Conservation (phyloP, 1,139 yeast genomes). For the Eremothecium gossypii region DNA sequence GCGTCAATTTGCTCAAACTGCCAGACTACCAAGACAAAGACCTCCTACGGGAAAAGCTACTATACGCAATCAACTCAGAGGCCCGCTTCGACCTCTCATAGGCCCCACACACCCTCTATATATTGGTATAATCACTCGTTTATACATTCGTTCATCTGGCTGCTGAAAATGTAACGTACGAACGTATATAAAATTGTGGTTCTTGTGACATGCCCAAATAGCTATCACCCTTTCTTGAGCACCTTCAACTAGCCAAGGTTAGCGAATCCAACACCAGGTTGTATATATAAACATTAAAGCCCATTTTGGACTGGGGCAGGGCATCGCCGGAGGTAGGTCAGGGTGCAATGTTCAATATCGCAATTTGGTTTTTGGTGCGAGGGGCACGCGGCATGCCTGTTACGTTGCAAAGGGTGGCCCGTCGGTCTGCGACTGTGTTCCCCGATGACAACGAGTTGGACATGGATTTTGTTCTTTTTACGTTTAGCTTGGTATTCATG, state of each 20-base stretch:
- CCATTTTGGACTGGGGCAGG: too few relatives aligned
- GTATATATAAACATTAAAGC: too few relatives aligned
- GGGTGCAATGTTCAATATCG: too few relatives aligned
- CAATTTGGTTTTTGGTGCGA: too few relatives aligned
- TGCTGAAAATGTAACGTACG: not conserved
- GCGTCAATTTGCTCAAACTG: conserved; percentile 75
- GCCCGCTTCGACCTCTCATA: conserved; percentile 81
- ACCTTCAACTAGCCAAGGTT: too few relatives aligned
- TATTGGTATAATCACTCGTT: not conserved
- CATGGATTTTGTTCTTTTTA: conserved; percentile 17
- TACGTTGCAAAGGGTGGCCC: too few relatives aligned
- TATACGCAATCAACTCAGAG: conserved; percentile 69
- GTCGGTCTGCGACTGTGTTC: not conserved
- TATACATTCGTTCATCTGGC: not conserved
- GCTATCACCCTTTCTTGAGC: not conserved
- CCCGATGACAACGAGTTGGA: conserved; percentile 16
- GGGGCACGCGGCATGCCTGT: too few relatives aligned
- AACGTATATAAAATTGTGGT: not conserved
- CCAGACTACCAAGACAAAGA: conserved; percentile 70
- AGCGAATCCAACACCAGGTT: too few relatives aligned
- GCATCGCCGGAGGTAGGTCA: too few relatives aligned
- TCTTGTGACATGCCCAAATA: not conserved
- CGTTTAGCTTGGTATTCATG: conserved; percentile 17
- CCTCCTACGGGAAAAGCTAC: conserved; percentile 48
- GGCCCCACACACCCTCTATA: not conserved